A percentile compares a stretch with the other conserved stretches of the same genome.
Conservation (phyloP, 495 filamentous ascomycete species). For the Daldinia loculata region DNA sequence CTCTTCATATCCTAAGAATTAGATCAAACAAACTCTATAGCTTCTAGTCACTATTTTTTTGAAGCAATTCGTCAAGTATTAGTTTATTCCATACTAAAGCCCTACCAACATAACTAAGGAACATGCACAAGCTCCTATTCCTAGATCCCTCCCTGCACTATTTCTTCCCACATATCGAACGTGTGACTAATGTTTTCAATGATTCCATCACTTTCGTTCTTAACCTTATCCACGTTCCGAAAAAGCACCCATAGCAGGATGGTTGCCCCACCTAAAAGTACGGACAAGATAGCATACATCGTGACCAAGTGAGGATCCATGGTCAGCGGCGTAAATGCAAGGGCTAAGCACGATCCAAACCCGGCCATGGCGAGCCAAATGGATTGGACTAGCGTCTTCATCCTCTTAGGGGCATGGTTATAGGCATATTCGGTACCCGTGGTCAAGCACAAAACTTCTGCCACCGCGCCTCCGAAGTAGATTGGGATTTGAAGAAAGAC, state of each 20-base stretch:
- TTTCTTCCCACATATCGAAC: neutral
- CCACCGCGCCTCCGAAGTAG: constrained; percentile 51
- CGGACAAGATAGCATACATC: constrained; percentile 56
- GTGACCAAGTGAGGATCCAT: constrained; percentile 57
- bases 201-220: constrained; percentile 4
- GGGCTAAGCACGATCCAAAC: constrained; percentile 52
- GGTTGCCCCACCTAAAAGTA: constrained; percentile 24
- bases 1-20: neutral
- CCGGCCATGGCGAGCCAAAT: constrained; percentile 51
- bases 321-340: constrained; percentile 53
- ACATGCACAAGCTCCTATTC: neutral
- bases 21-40: neutral
- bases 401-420: constrained; percentile 51
- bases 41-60: neutral
- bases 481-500: constrained; percentile 53
- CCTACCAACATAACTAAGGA: neutral
- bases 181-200: neutral
- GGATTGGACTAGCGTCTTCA: constrained; percentile 51
- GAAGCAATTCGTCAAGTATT: neutral
- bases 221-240: constrained; percentile 14
- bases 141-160: neutral
- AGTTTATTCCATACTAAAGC: neutral
- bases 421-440: constrained; percentile 64
- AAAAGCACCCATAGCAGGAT: constrained; percentile 22
- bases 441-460: constrained; percentile 55